phyloP scores from a whole-genome alignment of 495 filamentous ascomycete genomes.

The Hypoxylon crocopeplum region DNA sequence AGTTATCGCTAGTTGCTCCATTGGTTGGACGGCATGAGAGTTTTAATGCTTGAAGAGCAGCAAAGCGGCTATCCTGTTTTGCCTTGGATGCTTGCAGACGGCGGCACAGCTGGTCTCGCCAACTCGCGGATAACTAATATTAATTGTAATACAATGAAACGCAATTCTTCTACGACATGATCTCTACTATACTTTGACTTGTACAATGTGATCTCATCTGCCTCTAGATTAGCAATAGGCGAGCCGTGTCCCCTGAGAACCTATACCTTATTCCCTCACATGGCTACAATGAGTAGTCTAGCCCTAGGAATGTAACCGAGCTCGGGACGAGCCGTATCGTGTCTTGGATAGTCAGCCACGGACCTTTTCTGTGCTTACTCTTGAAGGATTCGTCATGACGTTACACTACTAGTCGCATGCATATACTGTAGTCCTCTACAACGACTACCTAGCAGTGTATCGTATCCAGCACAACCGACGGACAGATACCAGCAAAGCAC shows the following conservation, averaged over 20 bases:
- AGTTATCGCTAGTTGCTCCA: conserved; percentile 40
- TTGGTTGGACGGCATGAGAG: conserved; percentile 29
- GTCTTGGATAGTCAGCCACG: conserved; percentile 13
- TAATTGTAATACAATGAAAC: conserved; percentile 40
- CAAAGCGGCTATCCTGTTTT: conserved; percentile 12
- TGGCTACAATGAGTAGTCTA: conserved; percentile 1
- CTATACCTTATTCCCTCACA: conserved; percentile 12
- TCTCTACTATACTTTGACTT: too few species aligned
- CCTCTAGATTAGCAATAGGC: too few species aligned
- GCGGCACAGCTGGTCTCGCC: conserved; percentile 22
- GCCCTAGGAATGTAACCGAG: conserved; percentile 21
- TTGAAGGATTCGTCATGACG: conserved; percentile 9
- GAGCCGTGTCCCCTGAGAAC: too few species aligned
- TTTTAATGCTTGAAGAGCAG: conserved; percentile 29
- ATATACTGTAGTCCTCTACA: not conserved
- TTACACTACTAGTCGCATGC: not conserved
- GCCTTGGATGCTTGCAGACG: conserved; percentile 32
- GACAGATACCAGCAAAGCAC: too few species aligned
- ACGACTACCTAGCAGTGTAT: not conserved
- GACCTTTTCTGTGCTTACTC: conserved; percentile 24
- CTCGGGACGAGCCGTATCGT: conserved; percentile 26
- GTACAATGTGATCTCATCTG: too few species aligned
- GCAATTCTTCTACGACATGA: conserved; percentile 13
- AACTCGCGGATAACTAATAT: conserved; percentile 42
- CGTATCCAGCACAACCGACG: too few species aligned